Conservation (phyloP, 2,329 filamentous ascomycete species). For the Corinectria fuckeliana region DNA sequence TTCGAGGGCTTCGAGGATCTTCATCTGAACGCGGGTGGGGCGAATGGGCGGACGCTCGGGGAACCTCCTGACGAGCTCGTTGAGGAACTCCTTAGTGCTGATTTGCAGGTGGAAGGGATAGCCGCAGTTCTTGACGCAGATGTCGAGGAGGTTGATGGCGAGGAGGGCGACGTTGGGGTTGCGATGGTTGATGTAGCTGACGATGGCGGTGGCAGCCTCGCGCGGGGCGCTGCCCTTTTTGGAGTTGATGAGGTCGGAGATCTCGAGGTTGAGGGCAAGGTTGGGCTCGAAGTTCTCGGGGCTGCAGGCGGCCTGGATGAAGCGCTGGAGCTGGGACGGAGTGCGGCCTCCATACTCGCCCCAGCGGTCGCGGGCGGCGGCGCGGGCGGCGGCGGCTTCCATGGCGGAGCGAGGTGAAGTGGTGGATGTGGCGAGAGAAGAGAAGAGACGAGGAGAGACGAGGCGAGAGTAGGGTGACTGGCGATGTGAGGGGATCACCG, state of each 20-base stretch:
- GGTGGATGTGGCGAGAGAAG: neutral
- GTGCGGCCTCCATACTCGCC: slow-evolving; percentile 77
- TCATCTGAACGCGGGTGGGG: slow-evolving; percentile 83
- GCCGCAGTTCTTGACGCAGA: slow-evolving; percentile 99
- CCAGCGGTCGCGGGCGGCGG: slow-evolving; percentile 94
- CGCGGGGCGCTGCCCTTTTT: slow-evolving; percentile 97
- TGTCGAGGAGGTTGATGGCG: slow-evolving; percentile 91
- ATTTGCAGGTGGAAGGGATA: slow-evolving; percentile 99
- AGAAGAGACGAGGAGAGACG: neutral
- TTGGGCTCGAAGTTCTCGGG: slow-evolving; percentile 98
- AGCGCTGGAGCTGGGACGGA: slow-evolving; percentile 88
- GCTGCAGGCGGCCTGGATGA: slow-evolving; percentile 95
- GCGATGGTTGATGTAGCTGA: slow-evolving; percentile 93
- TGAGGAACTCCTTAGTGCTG: slow-evolving; percentile 97
- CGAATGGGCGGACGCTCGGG: slow-evolving; percentile 91
- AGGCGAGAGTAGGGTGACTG: neutral
- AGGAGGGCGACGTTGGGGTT: slow-evolving; percentile 94
- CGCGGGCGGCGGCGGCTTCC: slow-evolving; percentile 95
- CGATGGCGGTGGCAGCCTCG: slow-evolving; percentile 91
- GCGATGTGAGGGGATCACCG: neutral
- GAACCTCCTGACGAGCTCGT: slow-evolving; percentile 95
- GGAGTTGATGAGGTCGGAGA: slow-evolving; percentile 92
- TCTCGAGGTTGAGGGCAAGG: slow-evolving; percentile 93
- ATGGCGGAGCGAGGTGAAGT: slow-evolving; percentile 53
- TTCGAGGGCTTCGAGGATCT: slow-evolving; percentile 95